Evolutionary conservation across 139 green algal species (phyloP).

Genomic region (Eudorina sp.): DNA sequence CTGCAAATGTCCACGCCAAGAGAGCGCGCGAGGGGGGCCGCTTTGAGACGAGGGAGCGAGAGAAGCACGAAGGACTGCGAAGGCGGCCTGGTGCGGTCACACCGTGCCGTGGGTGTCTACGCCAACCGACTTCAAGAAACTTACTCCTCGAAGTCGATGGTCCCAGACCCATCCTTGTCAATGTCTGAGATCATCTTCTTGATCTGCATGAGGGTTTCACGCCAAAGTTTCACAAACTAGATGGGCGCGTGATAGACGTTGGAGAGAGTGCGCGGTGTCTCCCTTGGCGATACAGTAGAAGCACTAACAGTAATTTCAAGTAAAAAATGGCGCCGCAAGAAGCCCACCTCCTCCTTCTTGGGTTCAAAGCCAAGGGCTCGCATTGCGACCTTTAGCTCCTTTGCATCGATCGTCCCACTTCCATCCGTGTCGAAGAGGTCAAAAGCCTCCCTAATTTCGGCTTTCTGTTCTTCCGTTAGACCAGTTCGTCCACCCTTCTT

Average conservation of each 20-base stretch:
- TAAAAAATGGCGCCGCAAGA: too few species aligned
- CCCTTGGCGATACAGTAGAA: too few species aligned
- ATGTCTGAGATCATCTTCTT: slow-evolving; percentile 99
- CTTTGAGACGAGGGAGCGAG: too few species aligned
- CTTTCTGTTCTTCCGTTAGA: slow-evolving; percentile 98
- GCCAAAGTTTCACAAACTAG: too few species aligned
- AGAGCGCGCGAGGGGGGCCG: too few species aligned
- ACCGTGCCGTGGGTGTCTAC: too few species aligned
- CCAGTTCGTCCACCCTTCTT: slow-evolving; percentile 70
- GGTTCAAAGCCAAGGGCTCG: slow-evolving; percentile 96
- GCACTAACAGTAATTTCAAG: too few species aligned
- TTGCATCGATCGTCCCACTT: slow-evolving; percentile 96
- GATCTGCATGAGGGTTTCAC: slow-evolving; percentile 77
- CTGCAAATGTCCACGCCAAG: background rate
- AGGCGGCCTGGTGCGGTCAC: too few species aligned
- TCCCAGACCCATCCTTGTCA: slow-evolving; percentile 90
- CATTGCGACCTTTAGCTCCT: slow-evolving; percentile 89
- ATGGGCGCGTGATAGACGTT: too few species aligned
- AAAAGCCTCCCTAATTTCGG: slow-evolving; percentile 98
- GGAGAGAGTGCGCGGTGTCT: too few species aligned
- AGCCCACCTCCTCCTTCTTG: slow-evolving; percentile 98
- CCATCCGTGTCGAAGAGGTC: slow-evolving; percentile 99
- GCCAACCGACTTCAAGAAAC: background rate
- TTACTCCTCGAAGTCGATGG: slow-evolving; percentile 76
- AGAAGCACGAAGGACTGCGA: too few species aligned